A percentile compares a stretch with the other conserved stretches of the same genome.
phyloP scores from a whole-genome alignment of 768 basidiomycete species.

The Phylloporus sp. region DNA sequence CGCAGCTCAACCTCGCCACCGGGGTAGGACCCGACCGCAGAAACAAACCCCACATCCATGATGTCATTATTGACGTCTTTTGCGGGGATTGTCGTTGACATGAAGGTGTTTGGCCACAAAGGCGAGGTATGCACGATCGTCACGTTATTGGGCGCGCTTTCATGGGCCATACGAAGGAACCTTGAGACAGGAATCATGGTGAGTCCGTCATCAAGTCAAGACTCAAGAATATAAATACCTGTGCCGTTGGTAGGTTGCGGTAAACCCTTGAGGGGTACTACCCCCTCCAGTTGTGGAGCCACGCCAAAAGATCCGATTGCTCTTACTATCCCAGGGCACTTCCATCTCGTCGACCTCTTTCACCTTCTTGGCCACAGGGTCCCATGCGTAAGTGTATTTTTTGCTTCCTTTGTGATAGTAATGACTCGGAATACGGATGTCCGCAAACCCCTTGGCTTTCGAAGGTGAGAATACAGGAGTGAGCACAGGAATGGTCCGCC shows the following conservation, averaged over 20 bases:
- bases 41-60: slow-evolving; percentile 87
- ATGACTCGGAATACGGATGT: slow-evolving; percentile 92
- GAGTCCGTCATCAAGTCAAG: not conserved
- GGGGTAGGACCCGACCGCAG: slow-evolving; percentile 71
- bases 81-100: slow-evolving; percentile 58
- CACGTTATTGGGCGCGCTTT: slow-evolving; percentile 40
- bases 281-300: slow-evolving; percentile 96
- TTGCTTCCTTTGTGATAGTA: slow-evolving; percentile 87
- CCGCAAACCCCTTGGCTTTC: slow-evolving; percentile 77
- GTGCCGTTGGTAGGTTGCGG: slow-evolving; percentile 82
- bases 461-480: slow-evolving; percentile 95
- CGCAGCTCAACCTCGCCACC: slow-evolving; percentile 67
- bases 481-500: slow-evolving; percentile 81
- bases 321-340: slow-evolving; percentile 82
- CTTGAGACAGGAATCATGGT: slow-evolving; percentile 19
- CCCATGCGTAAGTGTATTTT: slow-evolving; percentile 90
- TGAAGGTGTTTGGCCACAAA: slow-evolving; percentile 49
- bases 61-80: slow-evolving; percentile 66
- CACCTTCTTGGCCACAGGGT: slow-evolving; percentile 67
- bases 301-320: slow-evolving; percentile 86
- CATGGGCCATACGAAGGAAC: slow-evolving; percentile 79
- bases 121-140: slow-evolving; percentile 72
- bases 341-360: slow-evolving; percentile 85
- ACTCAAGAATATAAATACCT: slow-evolving; percentile 48
- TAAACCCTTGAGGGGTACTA: slow-evolving; percentile 78